Conservation (phyloP, 2,329 filamentous ascomycete species). For the Diaporthe nobilis region DNA sequence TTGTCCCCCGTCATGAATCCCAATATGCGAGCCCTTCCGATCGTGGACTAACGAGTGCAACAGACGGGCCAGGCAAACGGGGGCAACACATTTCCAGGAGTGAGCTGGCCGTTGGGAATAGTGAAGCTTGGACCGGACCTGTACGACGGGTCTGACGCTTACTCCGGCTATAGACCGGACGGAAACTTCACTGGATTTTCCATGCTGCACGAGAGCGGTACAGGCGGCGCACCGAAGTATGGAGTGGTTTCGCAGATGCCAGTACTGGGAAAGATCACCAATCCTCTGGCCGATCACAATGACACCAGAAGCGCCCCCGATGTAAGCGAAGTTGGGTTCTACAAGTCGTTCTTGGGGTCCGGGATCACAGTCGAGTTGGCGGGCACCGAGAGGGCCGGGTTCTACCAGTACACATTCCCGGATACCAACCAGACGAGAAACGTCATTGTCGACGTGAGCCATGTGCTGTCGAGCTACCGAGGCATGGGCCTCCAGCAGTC, state of each 20-base stretch:
- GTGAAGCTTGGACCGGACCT: constrained; percentile 66
- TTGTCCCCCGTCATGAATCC: not conserved
- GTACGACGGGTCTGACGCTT: constrained; percentile 63
- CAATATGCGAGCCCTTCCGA: not conserved
- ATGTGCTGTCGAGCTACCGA: constrained; percentile 74
- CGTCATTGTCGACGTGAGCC: constrained; percentile 75
- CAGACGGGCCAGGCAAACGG: constrained; percentile 62
- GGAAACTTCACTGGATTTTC: constrained; percentile 73
- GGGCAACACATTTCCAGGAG: constrained; percentile 65
- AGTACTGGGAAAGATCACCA: constrained; percentile 61
- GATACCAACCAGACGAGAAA: constrained; percentile 54
- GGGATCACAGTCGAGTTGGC: constrained; percentile 71
- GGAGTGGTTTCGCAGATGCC: constrained; percentile 75
- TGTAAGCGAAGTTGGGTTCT: constrained; percentile 72
- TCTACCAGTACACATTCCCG: constrained; percentile 75
- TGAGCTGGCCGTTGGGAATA: constrained; percentile 62
- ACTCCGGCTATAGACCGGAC: constrained; percentile 65
- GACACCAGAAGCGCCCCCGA: constrained; percentile 67
- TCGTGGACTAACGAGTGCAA: constrained; percentile 26
- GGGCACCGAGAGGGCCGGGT: constrained; percentile 68
- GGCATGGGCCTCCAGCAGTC: constrained; percentile 73
- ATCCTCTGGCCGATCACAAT: constrained; percentile 70
- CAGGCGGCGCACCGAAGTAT: constrained; percentile 79
- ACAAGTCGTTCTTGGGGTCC: constrained; percentile 68
- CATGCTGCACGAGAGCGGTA: constrained; percentile 77